Percentiles rank a stretch among this genome's conserved stretches.
These are phyloP conservation scores for Aristolochia fimbriata DNA, from an alignment of 164 flowering plant species.

Conservation along the genomic window DNA sequence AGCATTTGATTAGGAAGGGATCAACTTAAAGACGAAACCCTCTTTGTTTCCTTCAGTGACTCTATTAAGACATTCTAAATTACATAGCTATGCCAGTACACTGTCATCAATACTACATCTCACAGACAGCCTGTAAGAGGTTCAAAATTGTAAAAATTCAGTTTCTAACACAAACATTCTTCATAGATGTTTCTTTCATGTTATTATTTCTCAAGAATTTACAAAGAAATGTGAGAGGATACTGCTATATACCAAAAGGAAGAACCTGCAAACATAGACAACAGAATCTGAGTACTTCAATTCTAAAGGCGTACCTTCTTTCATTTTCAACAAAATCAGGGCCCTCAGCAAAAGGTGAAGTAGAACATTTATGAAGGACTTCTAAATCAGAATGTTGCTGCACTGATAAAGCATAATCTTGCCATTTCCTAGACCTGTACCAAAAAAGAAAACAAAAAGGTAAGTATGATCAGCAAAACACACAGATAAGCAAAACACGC, in stretches of 20 bases:
- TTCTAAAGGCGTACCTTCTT: conserved; percentile 43
- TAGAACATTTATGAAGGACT: conserved; percentile 58
- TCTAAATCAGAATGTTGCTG: conserved; percentile 49
- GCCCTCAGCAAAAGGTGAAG: conserved; percentile 82
- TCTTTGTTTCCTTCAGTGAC: too few relatives aligned
- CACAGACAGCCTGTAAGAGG: too few relatives aligned
- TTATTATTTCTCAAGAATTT: neutral
- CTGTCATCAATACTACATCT: too few relatives aligned
- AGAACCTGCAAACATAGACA: neutral
- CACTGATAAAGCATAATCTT: conserved; percentile 20
- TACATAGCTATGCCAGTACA: too few relatives aligned
- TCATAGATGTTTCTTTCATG: neutral
- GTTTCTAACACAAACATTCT: neutral
- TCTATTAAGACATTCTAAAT: too few relatives aligned
- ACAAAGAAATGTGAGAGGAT: neutral
- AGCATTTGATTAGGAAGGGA: too few relatives aligned
- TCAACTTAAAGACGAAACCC: too few relatives aligned
- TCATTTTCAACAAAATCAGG: conserved; percentile 66
- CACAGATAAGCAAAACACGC: too few relatives aligned
- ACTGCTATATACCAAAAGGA: too few relatives aligned
- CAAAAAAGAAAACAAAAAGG: neutral
- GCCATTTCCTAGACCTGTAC: conserved; percentile 36
- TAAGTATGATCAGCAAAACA: too few relatives aligned
- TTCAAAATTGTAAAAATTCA: too few relatives aligned
- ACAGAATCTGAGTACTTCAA: neutral